A percentile compares a stretch with the other conserved stretches of the same genome.
phyloP scores from a whole-genome alignment of 768 basidiomycete species.

The Leucocoprinus birnbaumii region DNA sequence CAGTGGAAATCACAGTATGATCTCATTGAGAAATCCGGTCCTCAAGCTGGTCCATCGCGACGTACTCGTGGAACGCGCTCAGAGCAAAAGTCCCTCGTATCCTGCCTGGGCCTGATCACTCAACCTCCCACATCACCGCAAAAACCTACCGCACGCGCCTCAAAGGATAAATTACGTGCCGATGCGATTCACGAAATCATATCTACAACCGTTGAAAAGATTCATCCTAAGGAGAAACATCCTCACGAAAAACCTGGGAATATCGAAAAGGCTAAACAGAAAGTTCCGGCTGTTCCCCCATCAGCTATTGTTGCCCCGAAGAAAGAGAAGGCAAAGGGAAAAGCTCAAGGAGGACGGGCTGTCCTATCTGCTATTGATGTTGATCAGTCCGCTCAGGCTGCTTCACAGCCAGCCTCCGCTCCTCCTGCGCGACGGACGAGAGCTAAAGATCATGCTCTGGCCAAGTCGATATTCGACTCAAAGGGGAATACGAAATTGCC shows the following conservation, averaged over 20 bases:
- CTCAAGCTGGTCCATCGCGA: conserved; percentile 46
- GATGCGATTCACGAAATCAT: conserved; percentile 6
- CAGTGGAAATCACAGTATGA: conserved; percentile 65
- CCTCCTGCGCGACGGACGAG: conserved; percentile 1
- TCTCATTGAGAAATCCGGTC: conserved; percentile 47
- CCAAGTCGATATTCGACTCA: background rate
- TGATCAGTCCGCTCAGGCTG: background rate
- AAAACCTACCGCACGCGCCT: conserved; percentile 12
- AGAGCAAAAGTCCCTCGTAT: conserved; percentile 35
- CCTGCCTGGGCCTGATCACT: conserved; percentile 22
- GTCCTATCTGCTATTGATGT: background rate
- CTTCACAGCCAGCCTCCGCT: background rate
- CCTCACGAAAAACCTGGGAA: background rate
- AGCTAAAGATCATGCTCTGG: background rate
- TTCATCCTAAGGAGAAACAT: conserved; percentile 15
- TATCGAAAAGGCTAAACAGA: conserved; percentile 8
- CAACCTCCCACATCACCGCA: conserved; percentile 9
- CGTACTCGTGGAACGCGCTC: conserved; percentile 53
- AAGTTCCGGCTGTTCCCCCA: background rate
- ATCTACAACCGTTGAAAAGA: conserved; percentile 4
- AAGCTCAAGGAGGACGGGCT: background rate
- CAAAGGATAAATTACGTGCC: conserved; percentile 1
- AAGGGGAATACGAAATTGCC: background rate
- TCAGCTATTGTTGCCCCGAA: background rate
- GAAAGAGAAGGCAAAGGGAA: background rate